A percentile compares a stretch with the other conserved stretches of the same genome.
These are phyloP conservation scores for Moelleriella libera DNA, from an alignment of 2,329 filamentous ascomycete species.

Conservation along the genomic window DNA sequence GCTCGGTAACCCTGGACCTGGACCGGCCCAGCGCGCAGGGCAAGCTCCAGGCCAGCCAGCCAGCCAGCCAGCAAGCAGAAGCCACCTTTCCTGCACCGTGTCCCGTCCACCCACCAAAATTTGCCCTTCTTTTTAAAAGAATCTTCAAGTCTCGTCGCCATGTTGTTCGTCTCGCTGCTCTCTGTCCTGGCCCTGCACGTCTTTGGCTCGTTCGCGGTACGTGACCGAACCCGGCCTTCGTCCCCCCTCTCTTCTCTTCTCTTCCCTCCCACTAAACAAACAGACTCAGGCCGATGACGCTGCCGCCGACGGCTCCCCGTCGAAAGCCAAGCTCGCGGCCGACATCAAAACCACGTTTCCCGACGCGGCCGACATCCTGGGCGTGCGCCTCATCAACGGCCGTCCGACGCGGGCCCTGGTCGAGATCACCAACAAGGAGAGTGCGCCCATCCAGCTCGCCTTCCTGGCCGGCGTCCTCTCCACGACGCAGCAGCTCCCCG, in stretches of 20 bases:
- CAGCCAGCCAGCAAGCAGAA: neutral
- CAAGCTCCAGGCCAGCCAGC: too few species aligned
- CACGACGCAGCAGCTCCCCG: constrained; percentile 36
- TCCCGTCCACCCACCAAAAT: neutral
- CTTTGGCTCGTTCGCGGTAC: constrained; percentile 4
- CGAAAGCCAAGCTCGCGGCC: constrained; percentile 21
- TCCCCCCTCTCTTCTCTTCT: neutral
- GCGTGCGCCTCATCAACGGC: constrained; percentile 90
- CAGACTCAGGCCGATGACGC: constrained; percentile 4
- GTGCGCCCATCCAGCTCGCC: constrained; percentile 56
- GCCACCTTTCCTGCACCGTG: neutral
- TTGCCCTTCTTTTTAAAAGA: neutral
- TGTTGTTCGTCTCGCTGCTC: constrained; percentile 5
- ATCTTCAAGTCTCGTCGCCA: neutral
- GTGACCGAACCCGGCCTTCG: neutral
- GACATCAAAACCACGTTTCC: constrained; percentile 49
- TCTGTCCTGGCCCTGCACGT: constrained; percentile 4
- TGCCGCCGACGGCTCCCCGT: neutral
- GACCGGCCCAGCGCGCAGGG: too few species aligned
- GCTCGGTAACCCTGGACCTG: too few species aligned
- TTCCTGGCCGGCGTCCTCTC: constrained; percentile 66
- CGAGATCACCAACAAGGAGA: constrained; percentile 74
- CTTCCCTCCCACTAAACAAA: neutral
- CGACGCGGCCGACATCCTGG: constrained; percentile 74
- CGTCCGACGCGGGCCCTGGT: constrained; percentile 71